A percentile compares a stretch with the other conserved stretches of the same genome.
phyloP scores from a whole-genome alignment of 1,284 basidiomycete genomes.

The Melanopsichium pennsylvanicum region DNA sequence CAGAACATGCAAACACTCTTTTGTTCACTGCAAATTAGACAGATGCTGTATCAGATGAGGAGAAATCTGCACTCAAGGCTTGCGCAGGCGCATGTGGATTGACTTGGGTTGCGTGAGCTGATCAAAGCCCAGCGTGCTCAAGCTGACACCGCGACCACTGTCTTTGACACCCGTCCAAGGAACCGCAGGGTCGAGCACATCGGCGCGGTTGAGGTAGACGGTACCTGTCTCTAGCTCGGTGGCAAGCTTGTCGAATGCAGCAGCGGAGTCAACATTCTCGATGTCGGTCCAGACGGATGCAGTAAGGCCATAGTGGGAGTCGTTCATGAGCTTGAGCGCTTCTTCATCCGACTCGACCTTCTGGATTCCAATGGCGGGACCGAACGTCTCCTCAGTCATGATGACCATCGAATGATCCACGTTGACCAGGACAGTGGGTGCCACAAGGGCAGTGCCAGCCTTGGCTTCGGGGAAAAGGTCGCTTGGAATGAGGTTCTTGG shows the following conservation, averaged over 20 bases:
- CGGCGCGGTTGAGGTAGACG: conserved; percentile 81
- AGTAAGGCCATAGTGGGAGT: conserved; percentile 92
- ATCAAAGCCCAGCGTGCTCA: conserved; percentile 78
- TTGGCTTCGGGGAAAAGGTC: conserved; percentile 73
- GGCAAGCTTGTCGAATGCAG: conserved; percentile 75
- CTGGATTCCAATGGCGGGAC: conserved; percentile 88
- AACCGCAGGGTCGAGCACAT: conserved; percentile 83
- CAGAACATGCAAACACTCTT: too few relatives aligned
- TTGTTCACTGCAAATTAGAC: too few relatives aligned
- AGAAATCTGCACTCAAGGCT: conserved; percentile 8
- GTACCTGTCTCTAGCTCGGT: conserved; percentile 85
- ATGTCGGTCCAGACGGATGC: conserved; percentile 88
- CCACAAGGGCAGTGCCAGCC: conserved; percentile 81
- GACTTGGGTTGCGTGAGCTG: conserved; percentile 47
- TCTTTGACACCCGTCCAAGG: conserved; percentile 94
- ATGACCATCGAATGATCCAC: conserved; percentile 92
- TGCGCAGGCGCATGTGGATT: conserved; percentile 52
- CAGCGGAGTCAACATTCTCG: conserved; percentile 72
- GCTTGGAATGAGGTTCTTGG: conserved; percentile 22
- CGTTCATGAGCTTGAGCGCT: conserved; percentile 89
- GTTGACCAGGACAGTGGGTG: conserved; percentile 84
- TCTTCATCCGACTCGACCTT: conserved; percentile 85
- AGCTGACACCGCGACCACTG: conserved; percentile 85
- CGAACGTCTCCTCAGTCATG: conserved; percentile 78
- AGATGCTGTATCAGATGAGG: neutral